Base-by-base conservation (phyloP, 768 basidiomycete species). In the Boletus sp. region DNA sequence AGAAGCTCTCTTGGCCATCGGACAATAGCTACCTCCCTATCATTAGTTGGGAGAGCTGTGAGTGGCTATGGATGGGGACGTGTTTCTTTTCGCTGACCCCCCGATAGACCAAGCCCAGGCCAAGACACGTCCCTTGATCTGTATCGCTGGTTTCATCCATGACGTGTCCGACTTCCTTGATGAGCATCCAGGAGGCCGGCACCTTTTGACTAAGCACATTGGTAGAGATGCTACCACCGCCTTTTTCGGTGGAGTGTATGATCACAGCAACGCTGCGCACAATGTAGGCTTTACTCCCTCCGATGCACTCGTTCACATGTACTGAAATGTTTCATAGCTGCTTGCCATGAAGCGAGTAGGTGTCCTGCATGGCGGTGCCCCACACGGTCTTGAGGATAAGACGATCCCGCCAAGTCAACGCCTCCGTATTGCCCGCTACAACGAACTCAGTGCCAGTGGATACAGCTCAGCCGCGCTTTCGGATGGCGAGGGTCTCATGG, bases 171-270 rank as follows among this genome's bases (percentile, higher is more conserved):
- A 78, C 17, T 97, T 96, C 75, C 80, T 89, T 53, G 88, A 93
- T 40, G 91, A 96, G 58, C 93, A 97, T 67, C 94, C 94, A 4
- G 93, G 94, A 60, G 94, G 94, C 14, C 83, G 86, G 4, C 90
- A 94, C 65, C 74, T 93, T 27, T 74, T 98, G 54, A 81, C 84
- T 61, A 89, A 90, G 71, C 80, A 87, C 70, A 88, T 94, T 62
- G 94, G 94, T 53, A 90, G 83, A 69, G 94, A 96, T 64, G 93
- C 90, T 3, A 93, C 93, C 4, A 90, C 91, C 0, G 93, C 93
- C 7, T 97, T 96, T 79, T 94, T 96, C 64, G 94, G 94, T 57
- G 90, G 89, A 55, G 87, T 93, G 1, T 92, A 92, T 64, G 88
- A 90, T 60, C 91, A 93, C 65, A 90, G 88, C 30, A 93, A 93